Base-by-base conservation (phyloP, 805 yeast species). In the Trichomonascus vanleenenianus region DNA sequence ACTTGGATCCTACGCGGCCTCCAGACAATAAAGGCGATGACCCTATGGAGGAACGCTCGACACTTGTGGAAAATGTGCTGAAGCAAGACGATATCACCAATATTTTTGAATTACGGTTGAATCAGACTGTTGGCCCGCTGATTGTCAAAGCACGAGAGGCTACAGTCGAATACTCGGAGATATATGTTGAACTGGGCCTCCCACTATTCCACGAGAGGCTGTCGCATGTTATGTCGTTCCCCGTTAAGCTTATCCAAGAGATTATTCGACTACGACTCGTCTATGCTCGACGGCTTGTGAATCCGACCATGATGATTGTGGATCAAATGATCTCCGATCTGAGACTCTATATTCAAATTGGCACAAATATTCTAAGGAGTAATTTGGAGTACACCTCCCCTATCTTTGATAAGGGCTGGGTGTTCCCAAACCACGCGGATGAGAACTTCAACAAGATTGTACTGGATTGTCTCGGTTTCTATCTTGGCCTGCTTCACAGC, bases 261-360 rank as follows among this genome's bases (percentile, higher is more conserved):
- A 75, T 86, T 43, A 82, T 89, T 37, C 73, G 74, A 31, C 75
- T 85, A 36, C 74, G 97, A 53, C 68, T 91, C 39, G 68, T 73
- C 1, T 88, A 85, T 60, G 95, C 97, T 2, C 72, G 76, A 60
- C 83, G 83, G 57, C 65, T 91, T 40, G 78, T 75, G 43, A 84
- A 83, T 56, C 96, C 96, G 1, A 88, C 97, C 0, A 78, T 89
- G 79, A 84, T 87, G 88, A 85, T 87, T 81, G 85, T 93, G 54
- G 98, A 93, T 63, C 96, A 91, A 64, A 83, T 87, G 75, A 76
- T 91, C 50, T 88, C 79, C 39, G 95, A 87, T 60, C 83, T 91
- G 60, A 81, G 81, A 53, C 74, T 81, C 2, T 87, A 86, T 59
- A 76, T 91, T 46, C 74, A 76, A 40, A 68, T 88, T 30, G 89